phyloP scores from a whole-genome alignment of 805 yeast genomes.

The Blastobotrys peoriensis region DNA sequence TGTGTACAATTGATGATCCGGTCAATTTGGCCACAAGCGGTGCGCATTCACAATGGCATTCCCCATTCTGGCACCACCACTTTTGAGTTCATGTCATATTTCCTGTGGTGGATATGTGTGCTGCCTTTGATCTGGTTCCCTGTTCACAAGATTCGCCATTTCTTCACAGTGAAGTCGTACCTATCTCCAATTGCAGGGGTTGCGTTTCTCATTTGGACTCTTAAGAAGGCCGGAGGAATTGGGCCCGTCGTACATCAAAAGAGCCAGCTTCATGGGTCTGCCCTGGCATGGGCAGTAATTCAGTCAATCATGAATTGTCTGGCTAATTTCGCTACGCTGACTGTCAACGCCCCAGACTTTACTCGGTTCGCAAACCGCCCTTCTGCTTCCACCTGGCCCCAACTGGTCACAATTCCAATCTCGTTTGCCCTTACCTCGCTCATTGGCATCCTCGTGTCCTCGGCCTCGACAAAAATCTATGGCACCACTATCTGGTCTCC shows the following conservation, averaged over 20 bases:
- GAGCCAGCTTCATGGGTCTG: slow-evolving; percentile 49
- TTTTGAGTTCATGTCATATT: slow-evolving; percentile 66
- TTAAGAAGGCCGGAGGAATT: slow-evolving; percentile 71
- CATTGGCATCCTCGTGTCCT: slow-evolving; percentile 78
- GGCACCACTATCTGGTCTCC: slow-evolving; percentile 81
- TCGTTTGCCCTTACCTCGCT: slow-evolving; percentile 76
- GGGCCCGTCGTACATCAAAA: slow-evolving; percentile 63
- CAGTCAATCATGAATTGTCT: slow-evolving; percentile 71
- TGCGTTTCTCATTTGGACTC: slow-evolving; percentile 77
- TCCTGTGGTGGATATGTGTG: slow-evolving; percentile 74
- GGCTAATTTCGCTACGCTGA: slow-evolving; percentile 84
- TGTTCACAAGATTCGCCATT: slow-evolving; percentile 76
- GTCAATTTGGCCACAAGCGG: slow-evolving; percentile 55
- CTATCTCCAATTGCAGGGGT: slow-evolving; percentile 79
- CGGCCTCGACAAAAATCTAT: slow-evolving; percentile 64
- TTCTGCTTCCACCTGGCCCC: slow-evolving; percentile 48
- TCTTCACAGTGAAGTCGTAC: slow-evolving; percentile 76
- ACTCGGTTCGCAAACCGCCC: slow-evolving; percentile 69
- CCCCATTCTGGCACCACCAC: slow-evolving; percentile 59
- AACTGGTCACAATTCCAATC: slow-evolving; percentile 60
- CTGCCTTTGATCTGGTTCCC: slow-evolving; percentile 76
- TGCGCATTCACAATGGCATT: slow-evolving; percentile 42
- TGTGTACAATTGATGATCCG: slow-evolving; percentile 73
- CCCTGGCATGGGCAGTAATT: slow-evolving; percentile 77
- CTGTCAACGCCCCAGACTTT: slow-evolving; percentile 85